Evolutionary conservation across 805 yeast species (phyloP).

Genomic region (Maudiozyma bulderi): DNA sequence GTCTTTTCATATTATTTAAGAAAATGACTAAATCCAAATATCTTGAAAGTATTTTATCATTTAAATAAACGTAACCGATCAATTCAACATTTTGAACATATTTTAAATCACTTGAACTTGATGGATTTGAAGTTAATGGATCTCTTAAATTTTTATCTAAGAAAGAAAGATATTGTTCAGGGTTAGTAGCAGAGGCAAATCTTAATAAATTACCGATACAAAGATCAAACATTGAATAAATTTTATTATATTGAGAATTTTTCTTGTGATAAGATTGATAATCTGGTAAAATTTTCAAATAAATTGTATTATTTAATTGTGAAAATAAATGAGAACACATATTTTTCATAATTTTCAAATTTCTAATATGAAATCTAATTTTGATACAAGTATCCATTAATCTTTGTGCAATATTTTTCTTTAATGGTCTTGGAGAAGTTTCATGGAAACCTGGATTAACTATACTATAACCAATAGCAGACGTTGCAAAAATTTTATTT

Average conservation of each 20-base stretch:
- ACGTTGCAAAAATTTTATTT: conserved; percentile 14
- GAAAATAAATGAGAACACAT: conserved; percentile 10
- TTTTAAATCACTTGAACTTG: conserved; percentile 1
- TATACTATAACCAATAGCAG: conserved; percentile 27
- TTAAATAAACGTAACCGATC: conserved; percentile 35
- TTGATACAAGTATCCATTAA: conserved; percentile 24
- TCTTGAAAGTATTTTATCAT: conserved; percentile 28
- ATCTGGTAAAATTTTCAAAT: conserved; percentile 10
- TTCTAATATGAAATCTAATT: conserved; percentile 26
- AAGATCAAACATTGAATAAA: conserved; percentile 11
- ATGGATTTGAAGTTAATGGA: conserved; percentile 2
- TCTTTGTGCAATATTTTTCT: conserved; percentile 18
- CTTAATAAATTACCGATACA: conserved; percentile 29
- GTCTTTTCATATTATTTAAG: conserved; percentile 31
- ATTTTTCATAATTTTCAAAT: conserved; percentile 26
- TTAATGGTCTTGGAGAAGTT: conserved; percentile 26
- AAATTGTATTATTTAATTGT: conserved; percentile 6
- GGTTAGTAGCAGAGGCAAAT: conserved; percentile 44
- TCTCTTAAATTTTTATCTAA: conserved; percentile 7
- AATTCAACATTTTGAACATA: conserved; percentile 33
- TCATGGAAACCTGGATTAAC: conserved; percentile 28
- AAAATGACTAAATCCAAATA: conserved; percentile 35
- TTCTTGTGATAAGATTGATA: conserved; percentile 12
- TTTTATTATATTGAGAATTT: conserved; percentile 6
- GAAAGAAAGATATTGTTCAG: conserved; percentile 33